Conservation (phyloP, 140 eudicot species). For the Eryngium alpinum region DNA sequence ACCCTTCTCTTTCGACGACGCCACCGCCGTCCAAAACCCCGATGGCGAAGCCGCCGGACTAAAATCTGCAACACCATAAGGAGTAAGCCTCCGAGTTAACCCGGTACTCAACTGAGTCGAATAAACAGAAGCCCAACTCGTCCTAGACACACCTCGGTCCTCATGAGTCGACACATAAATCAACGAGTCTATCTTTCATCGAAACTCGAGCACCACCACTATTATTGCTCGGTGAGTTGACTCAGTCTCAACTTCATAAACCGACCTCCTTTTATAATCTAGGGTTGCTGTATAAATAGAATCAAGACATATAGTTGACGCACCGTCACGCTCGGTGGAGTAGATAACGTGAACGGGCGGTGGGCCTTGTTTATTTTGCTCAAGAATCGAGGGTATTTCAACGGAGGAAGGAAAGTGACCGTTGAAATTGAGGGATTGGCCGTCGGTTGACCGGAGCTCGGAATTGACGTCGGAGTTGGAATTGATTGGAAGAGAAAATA, state of each 20-base stretch:
- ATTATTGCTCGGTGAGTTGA: too few relatives aligned
- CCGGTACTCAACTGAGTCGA: constrained; percentile 63
- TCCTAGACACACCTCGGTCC: constrained; percentile 55
- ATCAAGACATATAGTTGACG: constrained; percentile 43
- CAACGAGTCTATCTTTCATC: too few relatives aligned
- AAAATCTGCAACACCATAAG: constrained; percentile 67
- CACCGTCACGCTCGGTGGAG: constrained; percentile 64
- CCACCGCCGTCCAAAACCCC: constrained; percentile 77
- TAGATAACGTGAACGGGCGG: constrained; percentile 38
- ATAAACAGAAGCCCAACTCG: constrained; percentile 92
- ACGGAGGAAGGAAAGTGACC: constrained; percentile 44
- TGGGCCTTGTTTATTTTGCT: constrained; percentile 3
- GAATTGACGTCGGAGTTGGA: constrained; percentile 4
- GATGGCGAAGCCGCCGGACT: constrained; percentile 96
- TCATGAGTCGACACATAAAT: constrained; percentile 81
- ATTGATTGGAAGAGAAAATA: constrained; percentile 43
- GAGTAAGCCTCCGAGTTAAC: constrained; percentile 66
- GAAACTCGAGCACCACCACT: too few relatives aligned
- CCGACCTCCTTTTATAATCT: neutral
- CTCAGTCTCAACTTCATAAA: too few relatives aligned
- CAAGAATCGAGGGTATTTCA: neutral
- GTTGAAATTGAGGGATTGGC: constrained; percentile 56
- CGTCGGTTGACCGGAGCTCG: constrained; percentile 65
- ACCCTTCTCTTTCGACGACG: constrained; percentile 59
- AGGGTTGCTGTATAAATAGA: constrained; percentile 11